Conservation (phyloP, 1,139 yeast species). For the Waltiozyma sp. region DNA sequence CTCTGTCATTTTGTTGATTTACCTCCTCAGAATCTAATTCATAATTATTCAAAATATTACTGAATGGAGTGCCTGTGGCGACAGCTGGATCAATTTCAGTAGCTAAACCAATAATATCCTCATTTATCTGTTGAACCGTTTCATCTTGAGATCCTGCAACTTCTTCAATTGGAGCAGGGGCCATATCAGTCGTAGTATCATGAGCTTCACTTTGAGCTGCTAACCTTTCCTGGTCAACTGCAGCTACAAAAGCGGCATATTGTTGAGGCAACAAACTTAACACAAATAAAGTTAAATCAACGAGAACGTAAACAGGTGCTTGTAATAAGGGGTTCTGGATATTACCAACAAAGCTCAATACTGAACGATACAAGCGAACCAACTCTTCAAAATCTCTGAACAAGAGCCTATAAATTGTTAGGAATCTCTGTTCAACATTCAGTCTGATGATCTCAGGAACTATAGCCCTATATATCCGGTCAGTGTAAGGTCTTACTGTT, state of each 20-base stretch:
- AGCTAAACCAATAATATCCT: too few species aligned
- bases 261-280: neutral
- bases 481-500: neutral
- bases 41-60: too few species aligned
- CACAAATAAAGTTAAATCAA: neutral
- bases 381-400: neutral
- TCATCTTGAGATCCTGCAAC: neutral
- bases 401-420: neutral
- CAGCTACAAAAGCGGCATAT: neutral
- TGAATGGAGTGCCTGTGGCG: neutral
- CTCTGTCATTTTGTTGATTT: too few species aligned
- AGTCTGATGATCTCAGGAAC: neutral
- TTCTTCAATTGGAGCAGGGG: neutral
- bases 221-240: neutral
- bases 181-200: neutral
- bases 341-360: neutral
- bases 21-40: too few species aligned
- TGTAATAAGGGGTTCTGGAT: neutral
- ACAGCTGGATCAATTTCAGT: too few species aligned
- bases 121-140: neutral
- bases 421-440: neutral
- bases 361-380: neutral
- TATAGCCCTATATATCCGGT: neutral
- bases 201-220: neutral
- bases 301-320: neutral